These are phyloP conservation scores for Xylariaceae sp. DNA, from an alignment of 2,329 filamentous ascomycete genomes.

Conservation along the genomic window DNA sequence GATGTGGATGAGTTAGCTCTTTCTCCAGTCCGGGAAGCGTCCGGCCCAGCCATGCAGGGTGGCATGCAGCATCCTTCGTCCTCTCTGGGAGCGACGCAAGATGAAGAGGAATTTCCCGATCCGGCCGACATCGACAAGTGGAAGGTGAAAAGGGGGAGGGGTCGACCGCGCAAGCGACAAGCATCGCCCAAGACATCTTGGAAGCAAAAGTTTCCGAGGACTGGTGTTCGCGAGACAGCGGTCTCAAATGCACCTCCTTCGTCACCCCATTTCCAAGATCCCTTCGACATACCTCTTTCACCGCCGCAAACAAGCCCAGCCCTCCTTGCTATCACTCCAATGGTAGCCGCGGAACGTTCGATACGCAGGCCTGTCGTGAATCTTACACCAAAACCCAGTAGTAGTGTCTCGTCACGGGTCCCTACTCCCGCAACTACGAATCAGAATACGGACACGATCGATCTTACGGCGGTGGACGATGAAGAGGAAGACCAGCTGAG, in stretches of 20 bases:
- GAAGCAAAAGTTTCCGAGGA: conserved; percentile 16
- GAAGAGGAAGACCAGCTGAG: background rate
- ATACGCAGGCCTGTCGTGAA: conserved; percentile 4
- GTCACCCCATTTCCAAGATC: conserved; percentile 8
- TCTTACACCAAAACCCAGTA: conserved; percentile 23
- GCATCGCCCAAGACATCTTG: conserved; percentile 20
- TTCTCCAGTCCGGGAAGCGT: conserved; percentile 9
- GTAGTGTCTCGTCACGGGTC: conserved; percentile 17
- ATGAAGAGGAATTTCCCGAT: conserved; percentile 25
- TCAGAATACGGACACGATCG: conserved; percentile 12
- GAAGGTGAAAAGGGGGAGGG: conserved; percentile 10
- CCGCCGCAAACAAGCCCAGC: conserved; percentile 31
- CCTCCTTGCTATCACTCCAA: conserved; percentile 15
- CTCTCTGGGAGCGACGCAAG: conserved; percentile 10
- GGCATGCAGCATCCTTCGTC: no score
- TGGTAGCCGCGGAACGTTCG: conserved; percentile 7
- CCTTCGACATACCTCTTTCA: conserved; percentile 32
- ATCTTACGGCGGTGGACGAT: conserved; percentile 11
- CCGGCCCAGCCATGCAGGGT: no score
- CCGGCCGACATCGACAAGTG: conserved; percentile 23
- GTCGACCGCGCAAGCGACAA: conserved; percentile 14
- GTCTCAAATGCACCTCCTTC: conserved; percentile 9
- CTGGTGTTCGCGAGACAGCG: conserved; percentile 7
- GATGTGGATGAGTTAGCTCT: conserved; percentile 14
- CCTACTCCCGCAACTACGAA: conserved; percentile 19